phyloP scores from a whole-genome alignment of 768 basidiomycete genomes.

The Steccherinum ochraceum region DNA sequence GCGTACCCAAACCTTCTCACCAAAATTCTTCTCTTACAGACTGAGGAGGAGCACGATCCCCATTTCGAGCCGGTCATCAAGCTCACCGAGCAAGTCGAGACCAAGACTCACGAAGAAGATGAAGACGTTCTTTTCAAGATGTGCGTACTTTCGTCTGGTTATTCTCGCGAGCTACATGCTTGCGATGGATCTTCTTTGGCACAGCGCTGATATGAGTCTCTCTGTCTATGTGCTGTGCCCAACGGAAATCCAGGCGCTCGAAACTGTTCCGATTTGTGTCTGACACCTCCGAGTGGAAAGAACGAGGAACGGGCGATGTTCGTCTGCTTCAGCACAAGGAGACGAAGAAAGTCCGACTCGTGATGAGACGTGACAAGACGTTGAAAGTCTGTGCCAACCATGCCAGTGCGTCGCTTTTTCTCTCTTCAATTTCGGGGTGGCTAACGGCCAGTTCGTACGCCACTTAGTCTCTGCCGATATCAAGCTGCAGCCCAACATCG shows the following conservation, averaged over 20 bases:
- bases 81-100: conserved; percentile 93
- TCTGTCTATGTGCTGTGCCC: conserved; percentile 1
- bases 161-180: neutral
- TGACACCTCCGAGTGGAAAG: conserved; percentile 87
- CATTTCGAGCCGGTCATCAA: conserved; percentile 96
- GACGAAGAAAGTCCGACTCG: conserved; percentile 87
- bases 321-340: conserved; percentile 86
- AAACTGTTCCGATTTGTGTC: conserved; percentile 95
- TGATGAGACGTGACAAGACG: conserved; percentile 99
- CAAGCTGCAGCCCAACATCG: conserved; percentile 95
- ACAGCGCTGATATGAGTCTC: neutral
- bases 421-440: neutral
- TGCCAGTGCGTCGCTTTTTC: conserved; percentile 50
- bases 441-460: neutral
- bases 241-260: conserved; percentile 92
- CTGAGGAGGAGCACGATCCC: conserved; percentile 76
- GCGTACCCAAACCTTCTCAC: neutral
- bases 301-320: conserved; percentile 94
- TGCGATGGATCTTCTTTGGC: conserved; percentile 8
- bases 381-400: conserved; percentile 99
- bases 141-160: conserved; percentile 46
- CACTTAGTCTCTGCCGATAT: conserved; percentile 77
- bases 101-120: conserved; percentile 92
- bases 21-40: conserved; percentile 13
- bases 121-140: conserved; percentile 94